A percentile compares a stretch with the other conserved stretches of the same genome.
phyloP scores from a whole-genome alignment of 768 basidiomycete species.

The Solioccasus polychromus region DNA sequence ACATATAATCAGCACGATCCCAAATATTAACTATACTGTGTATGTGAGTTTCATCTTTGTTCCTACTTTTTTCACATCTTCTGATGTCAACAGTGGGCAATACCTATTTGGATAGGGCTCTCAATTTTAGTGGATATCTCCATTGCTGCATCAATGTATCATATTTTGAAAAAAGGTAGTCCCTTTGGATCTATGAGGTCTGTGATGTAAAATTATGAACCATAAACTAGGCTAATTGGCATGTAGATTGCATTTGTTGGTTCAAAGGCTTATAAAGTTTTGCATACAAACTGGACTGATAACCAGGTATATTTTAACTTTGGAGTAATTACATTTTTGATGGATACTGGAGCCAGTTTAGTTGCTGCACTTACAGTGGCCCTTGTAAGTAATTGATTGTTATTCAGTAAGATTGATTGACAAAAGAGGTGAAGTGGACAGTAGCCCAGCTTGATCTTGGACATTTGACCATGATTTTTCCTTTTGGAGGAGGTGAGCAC shows the following conservation, averaged over 20 bases:
- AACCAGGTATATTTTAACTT: constrained; percentile 15
- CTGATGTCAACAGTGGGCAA: constrained; percentile 15
- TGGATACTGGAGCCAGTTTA: constrained; percentile 8
- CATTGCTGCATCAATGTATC: constrained; percentile 21
- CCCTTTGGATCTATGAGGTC: constrained; percentile 13
- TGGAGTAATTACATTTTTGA: neutral
- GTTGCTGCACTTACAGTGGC: constrained; percentile 7
- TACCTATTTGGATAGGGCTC: constrained; percentile 20
- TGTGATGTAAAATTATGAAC: neutral
- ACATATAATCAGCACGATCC: constrained; percentile 1
- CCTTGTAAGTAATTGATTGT: constrained; percentile 16
- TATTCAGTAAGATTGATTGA: neutral
- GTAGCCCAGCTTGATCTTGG: constrained; percentile 10
- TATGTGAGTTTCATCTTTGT: neutral
- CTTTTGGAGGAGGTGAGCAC: constrained; percentile 23
- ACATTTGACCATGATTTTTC: constrained; percentile 26
- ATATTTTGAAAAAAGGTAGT: constrained; percentile 9
- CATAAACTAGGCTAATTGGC: neutral
- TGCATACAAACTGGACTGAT: constrained; percentile 27
- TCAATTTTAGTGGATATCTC: constrained; percentile 19
- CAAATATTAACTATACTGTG: neutral
- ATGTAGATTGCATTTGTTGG: constrained; percentile 11
- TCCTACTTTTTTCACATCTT: neutral
- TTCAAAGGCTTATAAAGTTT: constrained; percentile 19
- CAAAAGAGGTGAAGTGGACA: constrained; percentile 18